These are phyloP conservation scores for Sugiyamaella smithiae DNA, from an alignment of 805 yeast genomes.

Conservation along the genomic window DNA sequence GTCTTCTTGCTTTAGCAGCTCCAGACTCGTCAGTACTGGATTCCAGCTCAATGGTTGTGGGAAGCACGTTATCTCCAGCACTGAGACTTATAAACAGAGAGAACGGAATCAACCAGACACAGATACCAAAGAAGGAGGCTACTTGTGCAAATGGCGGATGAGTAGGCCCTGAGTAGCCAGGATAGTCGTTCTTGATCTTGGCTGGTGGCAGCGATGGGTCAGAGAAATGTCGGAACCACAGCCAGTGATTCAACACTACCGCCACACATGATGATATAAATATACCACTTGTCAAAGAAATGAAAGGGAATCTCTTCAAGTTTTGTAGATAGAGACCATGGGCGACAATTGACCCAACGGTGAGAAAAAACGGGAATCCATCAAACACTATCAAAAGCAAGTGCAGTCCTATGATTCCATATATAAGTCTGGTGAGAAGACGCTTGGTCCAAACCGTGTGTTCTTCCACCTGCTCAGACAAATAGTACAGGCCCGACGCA, in stretches of 20 bases:
- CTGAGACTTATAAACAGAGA: constrained; percentile 86
- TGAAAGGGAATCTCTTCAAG: constrained; percentile 78
- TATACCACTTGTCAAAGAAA: constrained; percentile 65
- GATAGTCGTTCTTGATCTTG: constrained; percentile 40
- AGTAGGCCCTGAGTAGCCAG: constrained; percentile 58
- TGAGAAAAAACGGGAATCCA: constrained; percentile 69
- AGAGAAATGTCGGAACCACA: constrained; percentile 87
- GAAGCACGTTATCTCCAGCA: constrained; percentile 87
- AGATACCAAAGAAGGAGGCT: constrained; percentile 90
- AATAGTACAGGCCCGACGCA: constrained; percentile 88
- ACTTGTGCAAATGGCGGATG: constrained; percentile 84
- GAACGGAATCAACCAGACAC: constrained; percentile 93
- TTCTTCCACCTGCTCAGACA: constrained; percentile 91
- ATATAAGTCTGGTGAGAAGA: constrained; percentile 61
- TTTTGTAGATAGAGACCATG: constrained; percentile 75
- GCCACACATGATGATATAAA: constrained; percentile 69
- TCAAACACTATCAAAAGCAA: constrained; percentile 67
- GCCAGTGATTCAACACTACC: constrained; percentile 75
- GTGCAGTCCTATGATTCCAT: constrained; percentile 53
- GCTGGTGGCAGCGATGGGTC: constrained; percentile 63
- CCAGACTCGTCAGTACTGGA: constrained; percentile 31
- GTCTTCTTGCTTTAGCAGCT: constrained; percentile 34
- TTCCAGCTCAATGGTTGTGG: constrained; percentile 38
- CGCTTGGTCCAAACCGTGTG: constrained; percentile 82
- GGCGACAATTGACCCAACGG: constrained; percentile 64